Conservation (phyloP, 2,329 filamentous ascomycete species). For the Aspergillus quadricinctus region DNA sequence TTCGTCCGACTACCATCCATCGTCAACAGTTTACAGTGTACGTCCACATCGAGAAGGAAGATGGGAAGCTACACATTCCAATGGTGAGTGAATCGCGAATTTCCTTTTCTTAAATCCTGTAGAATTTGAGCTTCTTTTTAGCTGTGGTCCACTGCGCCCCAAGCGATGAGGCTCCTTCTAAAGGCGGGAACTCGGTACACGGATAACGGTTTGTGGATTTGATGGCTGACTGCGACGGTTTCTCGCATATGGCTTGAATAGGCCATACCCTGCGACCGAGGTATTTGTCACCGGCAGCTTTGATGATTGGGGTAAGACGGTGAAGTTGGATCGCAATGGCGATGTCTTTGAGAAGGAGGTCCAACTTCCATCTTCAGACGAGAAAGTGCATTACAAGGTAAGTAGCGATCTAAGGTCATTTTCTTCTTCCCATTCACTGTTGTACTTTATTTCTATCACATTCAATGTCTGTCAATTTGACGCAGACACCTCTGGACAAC, state of each 20-base stretch:
- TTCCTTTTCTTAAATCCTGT: neutral
- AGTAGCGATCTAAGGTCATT: slow-evolving; percentile 24
- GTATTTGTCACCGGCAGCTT: slow-evolving; percentile 96
- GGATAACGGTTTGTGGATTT: slow-evolving; percentile 7
- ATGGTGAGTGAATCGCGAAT: slow-evolving; percentile 27
- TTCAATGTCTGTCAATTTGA: neutral
- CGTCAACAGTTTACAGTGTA: neutral
- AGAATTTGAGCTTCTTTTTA: neutral
- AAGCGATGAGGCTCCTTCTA: neutral
- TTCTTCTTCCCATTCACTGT: neutral
- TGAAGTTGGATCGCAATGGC: slow-evolving; percentile 73
- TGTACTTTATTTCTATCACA: slow-evolving; percentile 1
- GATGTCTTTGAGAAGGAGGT: slow-evolving; percentile 76
- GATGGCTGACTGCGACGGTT: slow-evolving; percentile 25
- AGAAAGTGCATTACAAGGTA: slow-evolving; percentile 95
- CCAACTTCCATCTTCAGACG: slow-evolving; percentile 57
- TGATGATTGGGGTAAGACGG: slow-evolving; percentile 85
- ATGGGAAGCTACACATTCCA: slow-evolving; percentile 37
- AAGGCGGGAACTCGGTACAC: slow-evolving; percentile 1
- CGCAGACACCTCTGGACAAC: neutral
- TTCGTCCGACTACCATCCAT: neutral
- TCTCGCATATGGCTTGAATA: slow-evolving; percentile 39
- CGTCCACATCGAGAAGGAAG: slow-evolving; percentile 1
- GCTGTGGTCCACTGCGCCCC: neutral
- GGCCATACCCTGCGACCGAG: slow-evolving; percentile 77